Conservation (phyloP, 306 rosid species). For the Inga oerstediana region DNA sequence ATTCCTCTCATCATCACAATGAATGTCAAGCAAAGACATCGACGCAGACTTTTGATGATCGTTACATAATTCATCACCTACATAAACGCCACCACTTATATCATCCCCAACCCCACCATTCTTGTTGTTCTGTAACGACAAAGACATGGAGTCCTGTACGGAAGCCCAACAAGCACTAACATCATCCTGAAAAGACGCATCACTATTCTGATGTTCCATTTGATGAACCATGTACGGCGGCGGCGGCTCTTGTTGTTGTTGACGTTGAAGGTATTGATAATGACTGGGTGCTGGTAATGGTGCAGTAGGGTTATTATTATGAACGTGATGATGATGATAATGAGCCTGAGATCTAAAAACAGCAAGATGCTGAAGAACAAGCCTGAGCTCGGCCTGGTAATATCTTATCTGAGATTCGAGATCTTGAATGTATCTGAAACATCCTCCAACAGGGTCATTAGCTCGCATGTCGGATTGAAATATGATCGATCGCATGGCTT, state of each 20-base stretch:
- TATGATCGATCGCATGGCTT: slow-evolving; percentile 59
- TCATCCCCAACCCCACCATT: background rate
- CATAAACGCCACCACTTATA: background rate
- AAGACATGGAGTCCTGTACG: slow-evolving; percentile 46
- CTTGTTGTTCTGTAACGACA: slow-evolving; percentile 45
- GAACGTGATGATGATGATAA: slow-evolving; percentile 15
- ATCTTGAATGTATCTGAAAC: slow-evolving; percentile 34
- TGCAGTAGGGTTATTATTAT: background rate
- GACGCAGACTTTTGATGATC: slow-evolving; percentile 44
- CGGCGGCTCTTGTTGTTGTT: slow-evolving; percentile 15
- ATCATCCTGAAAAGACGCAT: slow-evolving; percentile 48
- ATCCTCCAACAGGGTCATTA: slow-evolving; percentile 75
- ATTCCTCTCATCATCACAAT: slow-evolving; percentile 24
- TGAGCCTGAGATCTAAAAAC: slow-evolving; percentile 44
- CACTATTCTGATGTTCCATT: slow-evolving; percentile 21
- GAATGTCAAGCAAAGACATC: background rate
- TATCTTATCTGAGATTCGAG: slow-evolving; percentile 47
- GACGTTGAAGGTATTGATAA: slow-evolving; percentile 36
- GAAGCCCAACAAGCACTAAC: slow-evolving; percentile 55
- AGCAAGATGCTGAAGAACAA: slow-evolving; percentile 62
- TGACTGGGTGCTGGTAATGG: background rate
- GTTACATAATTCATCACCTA: slow-evolving; percentile 33
- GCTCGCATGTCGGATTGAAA: slow-evolving; percentile 74
- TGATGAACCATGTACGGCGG: slow-evolving; percentile 3
- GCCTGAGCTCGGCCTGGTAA: slow-evolving; percentile 43